Base-by-base conservation (phyloP, 306 rosid species). In the Cyclanthera cordifolia region DNA sequence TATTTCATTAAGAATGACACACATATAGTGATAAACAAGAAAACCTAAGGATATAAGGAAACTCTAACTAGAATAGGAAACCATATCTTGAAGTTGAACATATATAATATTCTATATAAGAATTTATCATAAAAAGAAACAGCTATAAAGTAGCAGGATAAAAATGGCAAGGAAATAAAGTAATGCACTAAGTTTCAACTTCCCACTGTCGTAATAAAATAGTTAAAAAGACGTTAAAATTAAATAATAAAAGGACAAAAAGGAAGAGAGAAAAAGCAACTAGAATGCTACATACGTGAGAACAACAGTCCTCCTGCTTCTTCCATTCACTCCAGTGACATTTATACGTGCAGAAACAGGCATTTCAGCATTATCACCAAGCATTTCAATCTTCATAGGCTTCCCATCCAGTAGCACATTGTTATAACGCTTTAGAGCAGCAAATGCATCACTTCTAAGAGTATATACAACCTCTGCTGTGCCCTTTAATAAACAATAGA, bases 391-490 rank as follows among this genome's bases (percentile, higher is more conserved):
- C 85, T 90, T 93, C 95, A 93, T 93, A 54, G 95, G 99, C 81
- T 76, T 93, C 54, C 99, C 95, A 74, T 93, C 99, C 81, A 93
- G 75, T 45, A 87, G 82, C 2, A 93, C 99, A 82, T 88, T 82
- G 80, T 93, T 86, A 49, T 93, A 93, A 37, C 95, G 85, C 75
- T 86, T 87, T 59, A 87, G 81, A 55, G 99, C 99, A 55, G 95
- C 91, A 83, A 93, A 93, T 45, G 96, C 99, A 69, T 90, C 96
- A 86, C 96, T 88, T 84, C 99, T 79, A 74, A 90, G 86, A 20
- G 86, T 80, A 56, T 93, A 93, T 55, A 90, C 95, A 71, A 93
- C 96, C 77, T 93, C 99, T 59, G 99, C 99, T 0, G 99, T 87
- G 21, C 99, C 99, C 99, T 93, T 84, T 28, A 73, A 68, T 47